Percentiles rank a stretch among this genome's conserved stretches.
Conservation (phyloP, 768 basidiomycete genomes). For the Russula dissimulans region DNA sequence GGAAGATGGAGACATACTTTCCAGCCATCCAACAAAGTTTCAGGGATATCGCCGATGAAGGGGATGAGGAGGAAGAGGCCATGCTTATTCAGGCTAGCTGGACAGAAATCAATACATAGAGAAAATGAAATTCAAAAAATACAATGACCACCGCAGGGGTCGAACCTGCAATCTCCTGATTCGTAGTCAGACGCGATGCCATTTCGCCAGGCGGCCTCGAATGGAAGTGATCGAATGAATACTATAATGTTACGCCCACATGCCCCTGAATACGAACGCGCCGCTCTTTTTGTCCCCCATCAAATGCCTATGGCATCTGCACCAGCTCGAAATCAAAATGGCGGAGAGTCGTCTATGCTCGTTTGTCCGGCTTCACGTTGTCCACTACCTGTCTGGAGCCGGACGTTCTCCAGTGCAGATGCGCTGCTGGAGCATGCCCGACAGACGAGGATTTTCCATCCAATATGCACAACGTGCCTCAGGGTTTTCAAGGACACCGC, state of each 20-base stretch:
- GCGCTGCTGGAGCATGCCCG: slow-evolving; percentile 13
- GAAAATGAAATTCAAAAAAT: background rate
- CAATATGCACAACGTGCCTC: slow-evolving; percentile 4
- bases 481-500: slow-evolving; percentile 13
- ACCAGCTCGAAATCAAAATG: background rate
- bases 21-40: slow-evolving; percentile 60
- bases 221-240: accelerated
- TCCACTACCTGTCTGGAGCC: slow-evolving; percentile 4
- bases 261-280: background rate
- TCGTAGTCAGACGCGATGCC: slow-evolving; percentile 94
- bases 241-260: background rate
- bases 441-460: slow-evolving; percentile 1
- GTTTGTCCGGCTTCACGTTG: slow-evolving; percentile 8
- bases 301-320: background rate
- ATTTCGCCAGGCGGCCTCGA: slow-evolving; percentile 80
- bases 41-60: slow-evolving; percentile 43
- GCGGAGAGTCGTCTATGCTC: background rate
- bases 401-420: slow-evolving; percentile 8
- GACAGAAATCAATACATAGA: background rate
- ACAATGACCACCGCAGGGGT: slow-evolving; percentile 76
- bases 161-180: slow-evolving; percentile 96
- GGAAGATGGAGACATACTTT: slow-evolving; percentile 75
- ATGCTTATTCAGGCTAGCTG: slow-evolving; percentile 3
- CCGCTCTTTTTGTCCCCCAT: background rate
- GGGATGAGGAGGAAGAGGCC: slow-evolving; percentile 26